These are phyloP conservation scores for Boeremia lycopersici DNA, from an alignment of 2,329 filamentous ascomycete species.

Conservation along the genomic window DNA sequence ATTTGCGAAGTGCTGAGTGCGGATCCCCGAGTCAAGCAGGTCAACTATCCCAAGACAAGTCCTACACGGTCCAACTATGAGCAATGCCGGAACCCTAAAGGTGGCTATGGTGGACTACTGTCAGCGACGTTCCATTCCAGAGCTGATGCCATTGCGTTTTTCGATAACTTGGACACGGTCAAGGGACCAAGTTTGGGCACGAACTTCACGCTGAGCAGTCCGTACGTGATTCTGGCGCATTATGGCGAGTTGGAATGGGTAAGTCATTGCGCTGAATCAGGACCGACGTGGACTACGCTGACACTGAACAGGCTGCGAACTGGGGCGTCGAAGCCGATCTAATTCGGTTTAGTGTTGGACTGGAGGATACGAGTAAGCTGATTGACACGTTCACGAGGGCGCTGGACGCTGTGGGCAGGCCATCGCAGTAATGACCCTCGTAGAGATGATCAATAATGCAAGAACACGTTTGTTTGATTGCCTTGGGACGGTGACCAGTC, in stretches of 20 bases:
- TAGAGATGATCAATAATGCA: not conserved
- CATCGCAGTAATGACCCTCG: not conserved
- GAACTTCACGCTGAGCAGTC: slow-evolving; percentile 92
- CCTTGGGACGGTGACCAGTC: not conserved
- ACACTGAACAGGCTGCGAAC: slow-evolving; percentile 62
- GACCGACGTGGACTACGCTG: slow-evolving; percentile 5
- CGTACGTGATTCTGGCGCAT: slow-evolving; percentile 90
- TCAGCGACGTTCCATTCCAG: slow-evolving; percentile 79
- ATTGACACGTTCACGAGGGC: slow-evolving; percentile 69
- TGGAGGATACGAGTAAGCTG: slow-evolving; percentile 77
- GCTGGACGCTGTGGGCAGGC: slow-evolving; percentile 61
- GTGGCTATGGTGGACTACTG: slow-evolving; percentile 88
- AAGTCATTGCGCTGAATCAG: slow-evolving; percentile 32
- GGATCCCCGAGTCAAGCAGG: slow-evolving; percentile 70
- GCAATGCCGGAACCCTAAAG: slow-evolving; percentile 70
- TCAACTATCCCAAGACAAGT: slow-evolving; percentile 87
- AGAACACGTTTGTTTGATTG: not conserved
- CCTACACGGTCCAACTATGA: slow-evolving; percentile 77
- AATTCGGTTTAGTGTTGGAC: slow-evolving; percentile 84
- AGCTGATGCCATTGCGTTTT: slow-evolving; percentile 78
- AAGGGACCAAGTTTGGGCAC: slow-evolving; percentile 96
- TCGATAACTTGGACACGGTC: slow-evolving; percentile 81
- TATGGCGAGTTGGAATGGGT: slow-evolving; percentile 91
- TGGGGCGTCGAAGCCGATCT: slow-evolving; percentile 83
- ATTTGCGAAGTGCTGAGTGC: slow-evolving; percentile 74